phyloP scores from a whole-genome alignment of 176 grass and related monocot species.

The Bonia amplexicaulis region DNA sequence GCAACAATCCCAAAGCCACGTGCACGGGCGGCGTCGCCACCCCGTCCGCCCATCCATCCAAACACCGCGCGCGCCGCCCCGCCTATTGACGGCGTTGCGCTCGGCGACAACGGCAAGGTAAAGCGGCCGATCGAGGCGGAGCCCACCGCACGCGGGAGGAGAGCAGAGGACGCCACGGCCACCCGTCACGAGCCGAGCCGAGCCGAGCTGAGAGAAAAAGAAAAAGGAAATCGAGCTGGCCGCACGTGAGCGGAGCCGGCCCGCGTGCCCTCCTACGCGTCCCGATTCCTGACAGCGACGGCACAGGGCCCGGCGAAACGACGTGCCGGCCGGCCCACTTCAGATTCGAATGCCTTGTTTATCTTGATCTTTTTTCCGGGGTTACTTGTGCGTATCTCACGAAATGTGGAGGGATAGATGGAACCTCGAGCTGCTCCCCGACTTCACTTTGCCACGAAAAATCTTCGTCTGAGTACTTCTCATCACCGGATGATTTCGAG shows the following conservation, averaged over 20 bases:
- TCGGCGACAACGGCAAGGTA: background rate
- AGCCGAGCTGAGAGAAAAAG: background rate
- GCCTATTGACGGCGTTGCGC: slow-evolving; percentile 4
- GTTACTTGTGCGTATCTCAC: background rate
- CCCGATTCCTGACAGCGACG: background rate
- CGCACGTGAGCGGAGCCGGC: slow-evolving; percentile 1
- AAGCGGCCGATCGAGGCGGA: background rate
- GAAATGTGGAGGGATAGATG: background rate
- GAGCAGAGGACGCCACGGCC: background rate
- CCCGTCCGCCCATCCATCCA: too few species aligned
- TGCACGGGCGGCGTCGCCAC: background rate
- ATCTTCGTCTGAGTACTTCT: background rate
- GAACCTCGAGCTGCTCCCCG: background rate
- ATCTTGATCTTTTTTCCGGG: background rate
- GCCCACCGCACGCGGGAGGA: slow-evolving; percentile 18
- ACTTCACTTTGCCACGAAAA: background rate
- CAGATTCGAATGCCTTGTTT: background rate
- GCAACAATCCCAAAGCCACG: background rate
- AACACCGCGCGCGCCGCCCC: background rate
- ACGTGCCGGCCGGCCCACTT: background rate
- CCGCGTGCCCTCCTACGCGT: background rate
- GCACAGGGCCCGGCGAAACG: background rate
- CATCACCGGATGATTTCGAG: too few species aligned
- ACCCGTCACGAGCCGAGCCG: background rate
- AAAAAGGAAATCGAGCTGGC: background rate